A percentile compares a stretch with the other conserved stretches of the same genome.
Evolutionary conservation across 129 eudicot species (phyloP).

Genomic region (Saposhnikovia divaricata): DNA sequence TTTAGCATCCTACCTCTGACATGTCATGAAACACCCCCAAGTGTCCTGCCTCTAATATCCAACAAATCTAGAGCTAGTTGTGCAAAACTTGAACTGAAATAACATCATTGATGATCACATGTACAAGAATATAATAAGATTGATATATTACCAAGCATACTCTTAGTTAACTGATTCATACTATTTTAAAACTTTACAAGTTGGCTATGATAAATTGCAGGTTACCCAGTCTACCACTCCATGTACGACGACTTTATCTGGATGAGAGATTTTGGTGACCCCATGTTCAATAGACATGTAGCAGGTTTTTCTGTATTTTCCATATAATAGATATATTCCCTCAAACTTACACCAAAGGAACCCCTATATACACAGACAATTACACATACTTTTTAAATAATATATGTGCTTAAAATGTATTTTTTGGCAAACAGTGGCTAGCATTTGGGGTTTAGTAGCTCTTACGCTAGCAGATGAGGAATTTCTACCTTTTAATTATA

Average conservation of each 20-base stretch:
- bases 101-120: background rate
- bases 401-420: background rate
- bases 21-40: background rate
- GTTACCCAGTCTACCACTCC: constrained; percentile 87
- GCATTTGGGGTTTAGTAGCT: constrained; percentile 83
- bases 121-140: background rate
- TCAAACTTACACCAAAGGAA: background rate
- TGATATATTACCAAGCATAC: background rate
- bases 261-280: constrained; percentile 87
- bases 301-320: constrained; percentile 46
- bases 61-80: background rate
- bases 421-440: constrained; percentile 49
- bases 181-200: background rate
- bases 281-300: constrained; percentile 69
- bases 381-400: too few relatives aligned
- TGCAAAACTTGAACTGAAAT: background rate
- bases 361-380: too few relatives aligned
- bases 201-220: constrained; percentile 32
- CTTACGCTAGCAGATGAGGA: constrained; percentile 78
- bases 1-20: background rate
- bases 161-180: background rate
- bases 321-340: background rate
- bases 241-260: constrained; percentile 82
- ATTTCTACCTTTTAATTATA: constrained; percentile 63
- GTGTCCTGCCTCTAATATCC: background rate